Conservation (phyloP, 495 filamentous ascomycete species). For the Trichocladium antarcticum region DNA sequence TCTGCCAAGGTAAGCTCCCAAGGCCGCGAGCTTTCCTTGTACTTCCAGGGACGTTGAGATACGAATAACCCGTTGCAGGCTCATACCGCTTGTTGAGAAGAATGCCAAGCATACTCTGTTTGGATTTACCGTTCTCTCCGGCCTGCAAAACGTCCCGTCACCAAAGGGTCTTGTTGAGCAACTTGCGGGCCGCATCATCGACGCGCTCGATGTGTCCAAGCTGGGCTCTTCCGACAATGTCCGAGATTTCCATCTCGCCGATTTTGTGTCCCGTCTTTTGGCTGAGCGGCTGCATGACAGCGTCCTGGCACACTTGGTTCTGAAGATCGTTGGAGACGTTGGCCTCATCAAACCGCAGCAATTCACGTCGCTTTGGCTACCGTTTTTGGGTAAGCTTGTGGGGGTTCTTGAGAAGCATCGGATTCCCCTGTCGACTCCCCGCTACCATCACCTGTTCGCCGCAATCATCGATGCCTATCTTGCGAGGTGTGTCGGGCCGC, state of each 20-base stretch:
- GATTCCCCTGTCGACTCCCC: constrained; percentile 1
- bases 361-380: constrained; percentile 15
- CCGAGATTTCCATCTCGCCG: constrained; percentile 1
- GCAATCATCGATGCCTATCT: constrained; percentile 10
- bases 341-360: constrained; percentile 1
- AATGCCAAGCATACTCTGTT: constrained; percentile 6
- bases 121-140: constrained; percentile 7
- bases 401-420: constrained; percentile 4
- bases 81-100: constrained; percentile 6
- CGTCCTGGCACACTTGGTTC: constrained; percentile 4
- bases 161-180: neutral
- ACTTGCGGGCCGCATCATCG: neutral
- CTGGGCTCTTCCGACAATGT: neutral
- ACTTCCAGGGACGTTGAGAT: neutral
- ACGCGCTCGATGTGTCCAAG: constrained; percentile 2
- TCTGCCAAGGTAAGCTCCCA: neutral
- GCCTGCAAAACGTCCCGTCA: constrained; percentile 1
- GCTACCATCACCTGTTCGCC: constrained; percentile 12
- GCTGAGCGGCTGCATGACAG: neutral
- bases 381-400: constrained; percentile 10
- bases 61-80: neutral
- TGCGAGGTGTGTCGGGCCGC: neutral
- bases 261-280: constrained; percentile 4
- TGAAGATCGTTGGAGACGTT: constrained; percentile 8
- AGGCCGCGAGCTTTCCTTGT: neutral